Conservation (phyloP, 2,329 filamentous ascomycete species). For the Trichoderma afroharzianum region DNA sequence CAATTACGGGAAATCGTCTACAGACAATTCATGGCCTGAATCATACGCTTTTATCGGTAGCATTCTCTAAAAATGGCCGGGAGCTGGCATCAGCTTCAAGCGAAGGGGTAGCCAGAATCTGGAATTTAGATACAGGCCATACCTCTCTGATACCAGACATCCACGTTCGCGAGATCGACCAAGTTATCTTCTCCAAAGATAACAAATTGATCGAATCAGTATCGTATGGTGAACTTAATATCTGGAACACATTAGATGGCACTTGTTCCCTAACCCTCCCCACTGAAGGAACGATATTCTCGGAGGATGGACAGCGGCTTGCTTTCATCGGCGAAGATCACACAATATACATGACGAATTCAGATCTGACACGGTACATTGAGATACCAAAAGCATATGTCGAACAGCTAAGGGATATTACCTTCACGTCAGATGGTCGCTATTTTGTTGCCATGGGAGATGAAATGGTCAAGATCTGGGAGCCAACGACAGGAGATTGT, state of each 20-base stretch:
- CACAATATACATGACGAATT: not conserved
- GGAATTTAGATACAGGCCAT: not conserved
- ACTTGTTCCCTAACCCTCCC: constrained; percentile 18
- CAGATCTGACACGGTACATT: not conserved
- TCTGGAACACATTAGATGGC: not conserved
- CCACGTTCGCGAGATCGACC: not conserved
- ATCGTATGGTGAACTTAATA: not conserved
- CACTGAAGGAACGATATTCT: not conserved
- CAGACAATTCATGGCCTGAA: not conserved
- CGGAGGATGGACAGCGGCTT: not conserved
- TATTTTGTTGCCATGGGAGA: not conserved
- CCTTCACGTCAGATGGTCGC: not conserved
- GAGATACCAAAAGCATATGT: not conserved
- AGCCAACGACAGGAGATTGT: not conserved
- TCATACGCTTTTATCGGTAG: not conserved
- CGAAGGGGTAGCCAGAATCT: not conserved
- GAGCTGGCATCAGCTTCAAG: not conserved
- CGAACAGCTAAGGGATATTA: not conserved
- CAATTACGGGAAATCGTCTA: not conserved
- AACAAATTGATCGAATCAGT: not conserved
- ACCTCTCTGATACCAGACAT: not conserved
- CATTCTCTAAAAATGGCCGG: not conserved
- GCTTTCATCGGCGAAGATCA: not conserved
- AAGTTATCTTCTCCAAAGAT: not conserved
- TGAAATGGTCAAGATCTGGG: not conserved